Evolutionary conservation across 169 alveolate genomes (phyloP).

Genomic region (Theileria parva): DNA sequence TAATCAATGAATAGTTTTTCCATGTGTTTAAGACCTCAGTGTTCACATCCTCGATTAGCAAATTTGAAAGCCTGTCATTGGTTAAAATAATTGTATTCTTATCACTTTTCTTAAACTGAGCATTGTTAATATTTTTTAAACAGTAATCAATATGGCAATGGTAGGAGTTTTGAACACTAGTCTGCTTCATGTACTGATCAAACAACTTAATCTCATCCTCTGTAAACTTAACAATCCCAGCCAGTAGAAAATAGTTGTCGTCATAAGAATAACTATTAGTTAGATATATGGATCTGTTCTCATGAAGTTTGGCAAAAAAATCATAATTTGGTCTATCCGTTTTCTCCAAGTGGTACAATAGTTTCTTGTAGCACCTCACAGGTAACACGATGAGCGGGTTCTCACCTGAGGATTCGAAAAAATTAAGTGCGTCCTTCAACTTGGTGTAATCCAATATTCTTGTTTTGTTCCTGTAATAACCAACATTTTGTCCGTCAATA

Average conservation of each 20-base stretch:
- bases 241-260: constrained; percentile 63
- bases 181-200: constrained; percentile 20
- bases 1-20: constrained; percentile 21
- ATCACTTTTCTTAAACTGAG: neutral
- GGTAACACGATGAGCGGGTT: constrained; percentile 58
- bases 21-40: constrained; percentile 26
- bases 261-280: constrained; percentile 42
- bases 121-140: neutral
- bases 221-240: constrained; percentile 45
- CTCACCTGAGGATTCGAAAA: constrained; percentile 39
- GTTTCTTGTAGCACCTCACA: neutral
- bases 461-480: constrained; percentile 30
- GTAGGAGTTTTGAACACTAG: neutral
- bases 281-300: constrained; percentile 18
- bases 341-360: neutral
- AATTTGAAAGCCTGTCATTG: constrained; percentile 45
- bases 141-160: neutral
- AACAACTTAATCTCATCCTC: constrained; percentile 40
- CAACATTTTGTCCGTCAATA: constrained; percentile 62
- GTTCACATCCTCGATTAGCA: constrained; percentile 40
- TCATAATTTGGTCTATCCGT: neutral
- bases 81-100: constrained; percentile 38
- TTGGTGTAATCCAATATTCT: constrained; percentile 20
- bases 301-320: neutral
- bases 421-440: constrained; percentile 15